These are phyloP conservation scores for Logfia minima DNA, from an alignment of 129 eudicot genomes.

Conservation along the genomic window DNA sequence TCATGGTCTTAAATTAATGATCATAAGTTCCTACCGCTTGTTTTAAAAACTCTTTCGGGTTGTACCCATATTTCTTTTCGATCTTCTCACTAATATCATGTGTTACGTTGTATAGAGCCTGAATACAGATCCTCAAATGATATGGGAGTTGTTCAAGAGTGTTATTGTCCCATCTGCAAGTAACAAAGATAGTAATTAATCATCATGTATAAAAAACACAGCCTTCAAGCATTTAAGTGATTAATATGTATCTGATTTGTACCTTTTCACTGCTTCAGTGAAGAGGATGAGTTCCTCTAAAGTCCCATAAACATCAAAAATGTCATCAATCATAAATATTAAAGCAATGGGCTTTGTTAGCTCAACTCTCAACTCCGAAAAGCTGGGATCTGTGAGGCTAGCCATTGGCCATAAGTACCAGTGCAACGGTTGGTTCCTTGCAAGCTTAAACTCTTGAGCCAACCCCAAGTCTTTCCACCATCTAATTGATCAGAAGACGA, in stretches of 20 bases:
- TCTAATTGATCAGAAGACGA: conserved; percentile 22
- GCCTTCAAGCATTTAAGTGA: background rate
- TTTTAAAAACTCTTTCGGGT: conserved; percentile 41
- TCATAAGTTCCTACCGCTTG: conserved; percentile 19
- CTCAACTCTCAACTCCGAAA: conserved; percentile 44
- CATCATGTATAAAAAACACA: background rate
- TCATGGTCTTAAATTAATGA: no score
- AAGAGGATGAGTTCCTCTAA: conserved; percentile 48
- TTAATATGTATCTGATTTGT: background rate
- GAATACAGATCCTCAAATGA: conserved; percentile 47
- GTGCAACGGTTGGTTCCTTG: conserved; percentile 61
- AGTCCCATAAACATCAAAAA: conserved; percentile 64
- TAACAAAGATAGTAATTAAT: background rate
- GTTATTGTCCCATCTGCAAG: conserved; percentile 53
- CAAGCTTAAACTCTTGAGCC: conserved; percentile 45
- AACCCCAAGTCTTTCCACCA: conserved; percentile 65
- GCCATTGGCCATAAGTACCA: conserved; percentile 79
- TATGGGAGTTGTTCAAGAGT: conserved; percentile 45
- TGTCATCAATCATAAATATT: conserved; percentile 58
- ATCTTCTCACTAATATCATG: conserved; percentile 40
- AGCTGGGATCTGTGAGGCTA: conserved; percentile 38
- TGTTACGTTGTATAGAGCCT: conserved; percentile 47
- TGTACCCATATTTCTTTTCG: conserved; percentile 37
- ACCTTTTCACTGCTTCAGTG: conserved; percentile 62
- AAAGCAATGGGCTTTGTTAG: conserved; percentile 60